Evolutionary conservation across 1,139 yeast species (phyloP).

Genomic region (Yamadazyma mexicana): DNA sequence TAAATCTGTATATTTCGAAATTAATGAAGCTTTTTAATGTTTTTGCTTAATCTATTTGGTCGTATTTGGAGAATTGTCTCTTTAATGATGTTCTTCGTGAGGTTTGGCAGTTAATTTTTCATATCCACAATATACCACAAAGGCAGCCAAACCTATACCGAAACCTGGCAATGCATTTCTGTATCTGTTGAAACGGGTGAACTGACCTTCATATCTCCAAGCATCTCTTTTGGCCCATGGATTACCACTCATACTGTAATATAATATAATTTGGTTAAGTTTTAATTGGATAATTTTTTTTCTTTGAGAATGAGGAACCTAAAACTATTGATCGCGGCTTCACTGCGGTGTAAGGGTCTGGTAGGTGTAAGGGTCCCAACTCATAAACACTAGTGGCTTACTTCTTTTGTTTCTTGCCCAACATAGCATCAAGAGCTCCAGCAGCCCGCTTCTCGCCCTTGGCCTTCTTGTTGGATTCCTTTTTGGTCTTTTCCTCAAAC

Average conservation of each 20-base stretch:
- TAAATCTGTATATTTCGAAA: slow-evolving; percentile 3
- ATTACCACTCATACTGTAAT: slow-evolving; percentile 26
- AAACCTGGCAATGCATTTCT: slow-evolving; percentile 82
- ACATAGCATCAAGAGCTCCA: slow-evolving; percentile 21
- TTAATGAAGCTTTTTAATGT: slow-evolving; percentile 1
- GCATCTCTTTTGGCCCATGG: slow-evolving; percentile 76
- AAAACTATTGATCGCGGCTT: too few species aligned
- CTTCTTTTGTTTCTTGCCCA: slow-evolving; percentile 2
- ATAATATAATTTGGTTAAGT: slow-evolving; percentile 7
- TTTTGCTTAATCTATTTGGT: too few species aligned
- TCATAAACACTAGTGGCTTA: background rate
- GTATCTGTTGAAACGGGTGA: slow-evolving; percentile 69
- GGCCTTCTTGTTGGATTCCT: slow-evolving; percentile 9
- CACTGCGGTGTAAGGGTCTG: too few species aligned
- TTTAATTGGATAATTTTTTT: slow-evolving; percentile 11
- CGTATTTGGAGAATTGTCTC: too few species aligned
- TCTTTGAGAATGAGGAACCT: background rate
- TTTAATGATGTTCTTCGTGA: slow-evolving; percentile 31
- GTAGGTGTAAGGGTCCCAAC: background rate
- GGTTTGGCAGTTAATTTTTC: slow-evolving; percentile 50
- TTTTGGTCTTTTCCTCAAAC: slow-evolving; percentile 33
- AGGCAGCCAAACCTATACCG: slow-evolving; percentile 78
- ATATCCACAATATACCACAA: slow-evolving; percentile 62
- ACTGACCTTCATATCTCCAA: slow-evolving; percentile 87
- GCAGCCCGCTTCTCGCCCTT: slow-evolving; percentile 15